A percentile compares a stretch with the other conserved stretches of the same genome.
Evolutionary conservation across 306 rosid genomes (phyloP).

Genomic region (Acacia confusa): DNA sequence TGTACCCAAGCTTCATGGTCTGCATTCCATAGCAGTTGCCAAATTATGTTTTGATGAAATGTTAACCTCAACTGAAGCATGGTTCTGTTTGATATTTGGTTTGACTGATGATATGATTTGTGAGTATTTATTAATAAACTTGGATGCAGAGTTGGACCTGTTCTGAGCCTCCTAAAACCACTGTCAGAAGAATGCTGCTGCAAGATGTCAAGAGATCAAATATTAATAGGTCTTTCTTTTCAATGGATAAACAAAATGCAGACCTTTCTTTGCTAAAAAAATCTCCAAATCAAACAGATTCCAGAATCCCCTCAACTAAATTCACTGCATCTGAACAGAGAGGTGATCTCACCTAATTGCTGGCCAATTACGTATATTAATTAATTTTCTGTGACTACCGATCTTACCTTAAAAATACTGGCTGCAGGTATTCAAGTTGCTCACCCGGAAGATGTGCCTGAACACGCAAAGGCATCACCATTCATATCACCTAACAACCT

Average conservation of each 20-base stretch:
- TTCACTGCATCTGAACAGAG: slow-evolving; percentile 42
- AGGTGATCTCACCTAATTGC: slow-evolving; percentile 45
- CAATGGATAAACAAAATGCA: slow-evolving; percentile 39
- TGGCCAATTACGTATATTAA: not conserved
- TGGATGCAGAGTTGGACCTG: slow-evolving; percentile 72
- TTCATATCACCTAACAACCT: slow-evolving; percentile 31
- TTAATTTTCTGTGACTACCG: slow-evolving; percentile 18
- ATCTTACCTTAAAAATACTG: slow-evolving; percentile 29
- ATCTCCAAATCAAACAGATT: slow-evolving; percentile 43
- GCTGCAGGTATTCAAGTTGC: slow-evolving; percentile 41
- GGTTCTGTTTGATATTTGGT: slow-evolving; percentile 24
- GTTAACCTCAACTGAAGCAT: slow-evolving; percentile 2
- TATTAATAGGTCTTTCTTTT: slow-evolving; percentile 32
- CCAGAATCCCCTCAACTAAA: slow-evolving; percentile 38
- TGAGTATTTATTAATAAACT: slow-evolving; percentile 26
- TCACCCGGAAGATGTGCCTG: slow-evolving; percentile 36
- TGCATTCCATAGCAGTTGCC: not conserved
- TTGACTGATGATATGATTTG: slow-evolving; percentile 26
- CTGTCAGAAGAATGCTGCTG: slow-evolving; percentile 67
- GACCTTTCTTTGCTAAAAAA: slow-evolving; percentile 38
- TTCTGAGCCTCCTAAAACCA: slow-evolving; percentile 82
- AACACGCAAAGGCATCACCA: slow-evolving; percentile 41
- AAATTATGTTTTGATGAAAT: not conserved
- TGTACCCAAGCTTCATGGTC: not conserved
- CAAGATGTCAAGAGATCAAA: slow-evolving; percentile 58